phyloP scores from a whole-genome alignment of 1,284 basidiomycete genomes.

The Peniophora sp. region DNA sequence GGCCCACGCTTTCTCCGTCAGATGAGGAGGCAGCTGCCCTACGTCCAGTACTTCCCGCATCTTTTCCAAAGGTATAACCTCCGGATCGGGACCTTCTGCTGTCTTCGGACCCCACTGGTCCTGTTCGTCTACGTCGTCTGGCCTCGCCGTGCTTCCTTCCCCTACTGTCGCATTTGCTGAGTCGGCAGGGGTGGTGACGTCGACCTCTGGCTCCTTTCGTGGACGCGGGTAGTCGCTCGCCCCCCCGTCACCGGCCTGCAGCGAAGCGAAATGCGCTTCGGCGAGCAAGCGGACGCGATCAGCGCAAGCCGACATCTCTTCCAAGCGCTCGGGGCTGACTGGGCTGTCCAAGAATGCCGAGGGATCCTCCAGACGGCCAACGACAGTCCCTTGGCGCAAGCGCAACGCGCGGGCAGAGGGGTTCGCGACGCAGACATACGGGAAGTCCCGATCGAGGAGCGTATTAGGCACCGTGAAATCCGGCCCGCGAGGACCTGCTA shows the following conservation, averaged over 20 bases:
- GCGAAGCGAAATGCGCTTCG: background rate
- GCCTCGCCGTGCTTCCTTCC: too few relatives aligned
- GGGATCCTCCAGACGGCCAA: slow-evolving; percentile 3
- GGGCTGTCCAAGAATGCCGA: background rate
- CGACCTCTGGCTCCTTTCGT: too few relatives aligned
- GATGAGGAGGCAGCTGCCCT: slow-evolving; percentile 3
- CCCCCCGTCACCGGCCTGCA: background rate
- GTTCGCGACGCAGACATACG: background rate
- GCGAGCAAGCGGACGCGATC: too few relatives aligned
- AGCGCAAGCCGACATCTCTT: too few relatives aligned
- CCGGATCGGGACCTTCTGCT: slow-evolving; percentile 9
- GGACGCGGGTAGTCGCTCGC: background rate
- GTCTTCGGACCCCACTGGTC: slow-evolving; percentile 12
- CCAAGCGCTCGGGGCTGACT: too few relatives aligned
- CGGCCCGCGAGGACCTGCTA: background rate
- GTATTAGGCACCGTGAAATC: slow-evolving; percentile 3
- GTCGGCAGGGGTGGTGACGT: too few relatives aligned
- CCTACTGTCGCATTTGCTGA: too few relatives aligned
- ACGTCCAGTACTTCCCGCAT: slow-evolving; percentile 9
- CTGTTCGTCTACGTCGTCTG: too few relatives aligned
- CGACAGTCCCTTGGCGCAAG: slow-evolving; percentile 3
- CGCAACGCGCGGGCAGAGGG: background rate
- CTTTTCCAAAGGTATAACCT: slow-evolving; percentile 4
- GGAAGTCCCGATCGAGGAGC: background rate
- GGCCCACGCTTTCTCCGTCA: background rate